Percentiles rank a stretch among this genome's conserved stretches.
Evolutionary conservation across 495 filamentous ascomycete genomes (phyloP).

Genomic region (Daldinia loculata): DNA sequence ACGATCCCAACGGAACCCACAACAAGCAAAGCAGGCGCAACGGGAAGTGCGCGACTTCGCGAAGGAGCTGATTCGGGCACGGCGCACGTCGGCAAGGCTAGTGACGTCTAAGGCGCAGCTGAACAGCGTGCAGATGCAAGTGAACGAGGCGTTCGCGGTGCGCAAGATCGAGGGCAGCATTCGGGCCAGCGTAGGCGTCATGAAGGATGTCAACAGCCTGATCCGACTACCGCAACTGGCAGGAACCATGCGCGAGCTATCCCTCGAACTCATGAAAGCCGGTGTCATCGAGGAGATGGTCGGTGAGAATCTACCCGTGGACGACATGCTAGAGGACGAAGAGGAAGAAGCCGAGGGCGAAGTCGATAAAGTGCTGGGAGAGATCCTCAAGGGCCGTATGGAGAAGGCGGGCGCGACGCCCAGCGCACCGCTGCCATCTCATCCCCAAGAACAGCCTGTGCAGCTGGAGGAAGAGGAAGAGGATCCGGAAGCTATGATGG

Average conservation of each 20-base stretch:
- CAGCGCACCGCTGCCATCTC: slow-evolving; percentile 64
- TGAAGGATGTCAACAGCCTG: slow-evolving; percentile 94
- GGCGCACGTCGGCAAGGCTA: slow-evolving; percentile 76
- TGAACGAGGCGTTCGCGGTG: slow-evolving; percentile 94
- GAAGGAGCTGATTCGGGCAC: slow-evolving; percentile 82
- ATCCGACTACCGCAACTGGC: slow-evolving; percentile 86
- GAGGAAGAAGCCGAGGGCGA: slow-evolving; percentile 90
- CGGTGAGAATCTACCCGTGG: slow-evolving; percentile 80
- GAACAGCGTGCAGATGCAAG: slow-evolving; percentile 95
- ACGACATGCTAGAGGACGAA: slow-evolving; percentile 69
- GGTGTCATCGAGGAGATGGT: slow-evolving; percentile 99
- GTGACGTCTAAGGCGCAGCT: slow-evolving; percentile 90
- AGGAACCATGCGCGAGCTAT: slow-evolving; percentile 89
- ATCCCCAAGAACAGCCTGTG: slow-evolving; percentile 56
- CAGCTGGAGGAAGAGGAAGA: slow-evolving; percentile 79
- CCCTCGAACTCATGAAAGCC: slow-evolving; percentile 86
- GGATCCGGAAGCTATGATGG: slow-evolving; percentile 84
- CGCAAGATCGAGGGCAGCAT: slow-evolving; percentile 97
- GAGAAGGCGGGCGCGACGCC: slow-evolving; percentile 69
- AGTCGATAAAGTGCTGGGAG: slow-evolving; percentile 90
- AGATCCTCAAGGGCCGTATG: slow-evolving; percentile 84
- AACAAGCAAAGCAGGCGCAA: slow-evolving; percentile 76
- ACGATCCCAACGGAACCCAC: slow-evolving; percentile 79
- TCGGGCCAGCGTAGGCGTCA: slow-evolving; percentile 84
- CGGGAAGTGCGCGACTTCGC: slow-evolving; percentile 87